phyloP scores from a whole-genome alignment of 2,329 filamentous ascomycete genomes.

The Pezicula neosporulosa region DNA sequence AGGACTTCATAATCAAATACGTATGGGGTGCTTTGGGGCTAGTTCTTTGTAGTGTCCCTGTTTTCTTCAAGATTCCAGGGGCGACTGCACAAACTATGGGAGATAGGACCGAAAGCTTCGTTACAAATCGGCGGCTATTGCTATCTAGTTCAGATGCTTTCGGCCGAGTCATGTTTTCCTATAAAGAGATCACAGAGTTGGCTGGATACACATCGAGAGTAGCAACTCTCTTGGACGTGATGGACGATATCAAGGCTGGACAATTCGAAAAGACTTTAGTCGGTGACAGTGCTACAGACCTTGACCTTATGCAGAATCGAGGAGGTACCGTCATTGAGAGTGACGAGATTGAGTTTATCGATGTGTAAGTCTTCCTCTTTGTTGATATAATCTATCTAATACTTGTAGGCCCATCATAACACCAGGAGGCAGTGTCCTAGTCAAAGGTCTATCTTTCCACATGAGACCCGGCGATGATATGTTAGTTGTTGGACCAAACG shows the following conservation, averaged over 20 bases:
- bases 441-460: slow-evolving; percentile 80
- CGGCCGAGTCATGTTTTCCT: slow-evolving; percentile 94
- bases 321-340: slow-evolving; percentile 84
- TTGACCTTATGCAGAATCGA: slow-evolving; percentile 76
- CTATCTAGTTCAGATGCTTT: slow-evolving; percentile 94
- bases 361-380: slow-evolving; percentile 58
- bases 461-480: slow-evolving; percentile 86
- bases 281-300: slow-evolving; percentile 76
- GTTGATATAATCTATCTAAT: slow-evolving; percentile 7
- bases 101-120: slow-evolving; percentile 72
- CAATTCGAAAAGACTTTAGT: slow-evolving; percentile 97
- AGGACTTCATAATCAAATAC: slow-evolving; percentile 99
- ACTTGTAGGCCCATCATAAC: slow-evolving; percentile 75
- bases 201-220: slow-evolving; percentile 95
- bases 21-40: slow-evolving; percentile 96
- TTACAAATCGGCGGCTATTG: slow-evolving; percentile 90
- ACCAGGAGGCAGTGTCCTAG: slow-evolving; percentile 90
- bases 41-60: slow-evolving; percentile 87
- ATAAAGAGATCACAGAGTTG: slow-evolving; percentile 94
- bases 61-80: slow-evolving; percentile 90
- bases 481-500: slow-evolving; percentile 89
- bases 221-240: slow-evolving; percentile 83
- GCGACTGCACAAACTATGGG: slow-evolving; percentile 56
- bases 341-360: slow-evolving; percentile 76
- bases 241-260: slow-evolving; percentile 86